A percentile compares a stretch with the other conserved stretches of the same genome.
These are phyloP conservation scores for Lentinus tigrinus DNA, from an alignment of 768 basidiomycete species.

Conservation along the genomic window DNA sequence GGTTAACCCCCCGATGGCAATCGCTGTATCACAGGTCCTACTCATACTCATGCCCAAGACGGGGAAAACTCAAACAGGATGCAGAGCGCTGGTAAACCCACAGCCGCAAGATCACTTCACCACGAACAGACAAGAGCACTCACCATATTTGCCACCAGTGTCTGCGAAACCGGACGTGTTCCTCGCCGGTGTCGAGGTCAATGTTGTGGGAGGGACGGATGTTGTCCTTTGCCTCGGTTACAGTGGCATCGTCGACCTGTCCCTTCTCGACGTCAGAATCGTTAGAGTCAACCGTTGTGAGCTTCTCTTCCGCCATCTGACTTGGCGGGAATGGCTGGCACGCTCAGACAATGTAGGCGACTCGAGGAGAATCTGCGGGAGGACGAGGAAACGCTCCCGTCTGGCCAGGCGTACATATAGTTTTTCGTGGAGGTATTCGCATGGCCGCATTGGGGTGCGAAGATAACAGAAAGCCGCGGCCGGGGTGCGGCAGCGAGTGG, in stretches of 20 bases:
- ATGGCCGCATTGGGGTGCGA: not conserved
- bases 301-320: slow-evolving; percentile 5
- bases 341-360: not conserved
- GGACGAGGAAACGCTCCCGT: not conserved
- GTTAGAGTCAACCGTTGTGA: slow-evolving; percentile 7
- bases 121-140: not conserved
- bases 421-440: too few species aligned
- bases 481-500: not conserved
- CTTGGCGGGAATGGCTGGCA: not conserved
- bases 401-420: too few species aligned
- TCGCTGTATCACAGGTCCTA: too few species aligned
- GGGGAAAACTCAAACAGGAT: too few species aligned
- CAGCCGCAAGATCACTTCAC: too few species aligned
- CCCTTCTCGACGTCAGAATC: slow-evolving; percentile 14
- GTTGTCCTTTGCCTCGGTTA: not conserved
- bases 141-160: slow-evolving; percentile 60
- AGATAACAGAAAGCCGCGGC: not conserved
- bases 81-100: too few species aligned
- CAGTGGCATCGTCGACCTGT: slow-evolving; percentile 1
- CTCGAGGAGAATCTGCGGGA: not conserved
- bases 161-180: slow-evolving; percentile 39
- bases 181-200: slow-evolving; percentile 29
- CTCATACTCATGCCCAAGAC: too few species aligned
- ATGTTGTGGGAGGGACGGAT: slow-evolving; percentile 10
- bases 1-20: too few species aligned